Base-by-base conservation (phyloP, 2,329 filamentous ascomycete species). In the Colletotrichum sp. region DNA sequence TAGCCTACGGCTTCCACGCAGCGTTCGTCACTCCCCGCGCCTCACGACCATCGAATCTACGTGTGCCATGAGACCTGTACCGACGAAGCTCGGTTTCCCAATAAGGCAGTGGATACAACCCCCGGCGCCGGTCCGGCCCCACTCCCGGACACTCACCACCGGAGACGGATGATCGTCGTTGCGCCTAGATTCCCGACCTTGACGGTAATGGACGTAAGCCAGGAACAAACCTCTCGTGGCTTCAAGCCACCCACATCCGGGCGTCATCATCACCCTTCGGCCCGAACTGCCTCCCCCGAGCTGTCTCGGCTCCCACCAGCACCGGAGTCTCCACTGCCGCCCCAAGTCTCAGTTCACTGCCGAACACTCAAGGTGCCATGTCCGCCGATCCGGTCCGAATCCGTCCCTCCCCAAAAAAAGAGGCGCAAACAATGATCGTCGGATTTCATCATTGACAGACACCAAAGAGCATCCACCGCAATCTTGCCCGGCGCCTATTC, bases 41-140 rank as follows among this genome's bases (percentile, higher is more conserved):
- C 44, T 52, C 44, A 52, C 6, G 3, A 4, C 10, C 44, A 52
- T 52, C 0, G 44, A 22, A 52, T 3, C n/a, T 22, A 22, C 44
- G n/a, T 22, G 44, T 13, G n/a, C n/a, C 2, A 8, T 22, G n/a
- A 52, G n/a, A 48, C 44, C n/a, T n/a, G 9, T 12, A 12, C 6
- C 15, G n/a, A 68, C 13, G 1, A 34, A 30, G n/a, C 24, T 32
- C 6, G 15, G 64, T 52, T 66, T 66, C 60, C 60, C 30, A 24
- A 71, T 57, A 7, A 66, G 69, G 69, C 36, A 71, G 24, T 71
- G 69, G 48, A 52, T 32, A 66, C 16, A 18, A 13, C 1, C 9
- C 8, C 30, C n/a, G 26, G 62, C 22, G 7, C 62, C 36, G 62
- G 55, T 1, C 55, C 24, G 22, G 55, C 55, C 55, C 55, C 55